phyloP scores from a whole-genome alignment of 2,329 filamentous ascomycete species.

The Aspergillus jensenii region DNA sequence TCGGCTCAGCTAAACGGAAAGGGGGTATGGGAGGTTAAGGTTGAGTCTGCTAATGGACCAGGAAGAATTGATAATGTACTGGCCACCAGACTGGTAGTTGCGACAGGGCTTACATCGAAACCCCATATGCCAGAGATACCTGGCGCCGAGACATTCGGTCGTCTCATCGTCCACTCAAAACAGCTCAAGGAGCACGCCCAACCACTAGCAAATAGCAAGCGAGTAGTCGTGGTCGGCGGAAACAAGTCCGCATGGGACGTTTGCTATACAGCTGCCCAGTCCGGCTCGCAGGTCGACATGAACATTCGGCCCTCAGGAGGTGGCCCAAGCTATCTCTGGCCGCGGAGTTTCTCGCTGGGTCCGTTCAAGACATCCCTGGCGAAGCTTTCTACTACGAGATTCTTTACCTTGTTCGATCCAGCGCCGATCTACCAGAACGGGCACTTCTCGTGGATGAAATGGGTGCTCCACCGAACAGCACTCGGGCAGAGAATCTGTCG shows the following conservation, averaged over 20 bases:
- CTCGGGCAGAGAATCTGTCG: background rate
- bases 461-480: background rate
- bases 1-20: constrained; percentile 17
- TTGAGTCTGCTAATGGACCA: background rate
- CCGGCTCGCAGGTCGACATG: constrained; percentile 56
- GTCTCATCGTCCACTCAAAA: constrained; percentile 54
- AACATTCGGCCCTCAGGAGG: constrained; percentile 55
- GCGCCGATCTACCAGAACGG: constrained; percentile 62
- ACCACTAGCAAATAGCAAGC: constrained; percentile 26
- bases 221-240: constrained; percentile 56
- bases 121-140: constrained; percentile 52
- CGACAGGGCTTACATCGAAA: constrained; percentile 57
- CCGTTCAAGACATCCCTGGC: constrained; percentile 3
- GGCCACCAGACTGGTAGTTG: constrained; percentile 53
- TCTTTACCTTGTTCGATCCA: constrained; percentile 68
- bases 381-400: constrained; percentile 45
- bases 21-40: constrained; percentile 12
- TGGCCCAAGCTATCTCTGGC: constrained; percentile 61
- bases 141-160: constrained; percentile 49
- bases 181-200: constrained; percentile 44
- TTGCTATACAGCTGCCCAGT: constrained; percentile 54
- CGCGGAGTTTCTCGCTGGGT: constrained; percentile 53
- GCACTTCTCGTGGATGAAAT: background rate
- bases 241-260: constrained; percentile 62
- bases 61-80: constrained; percentile 9